Evolutionary conservation across 1,139 yeast species (phyloP), one percentile per base, ranked within the genome.

Genomic region (Candida sanyaensis): DNA sequence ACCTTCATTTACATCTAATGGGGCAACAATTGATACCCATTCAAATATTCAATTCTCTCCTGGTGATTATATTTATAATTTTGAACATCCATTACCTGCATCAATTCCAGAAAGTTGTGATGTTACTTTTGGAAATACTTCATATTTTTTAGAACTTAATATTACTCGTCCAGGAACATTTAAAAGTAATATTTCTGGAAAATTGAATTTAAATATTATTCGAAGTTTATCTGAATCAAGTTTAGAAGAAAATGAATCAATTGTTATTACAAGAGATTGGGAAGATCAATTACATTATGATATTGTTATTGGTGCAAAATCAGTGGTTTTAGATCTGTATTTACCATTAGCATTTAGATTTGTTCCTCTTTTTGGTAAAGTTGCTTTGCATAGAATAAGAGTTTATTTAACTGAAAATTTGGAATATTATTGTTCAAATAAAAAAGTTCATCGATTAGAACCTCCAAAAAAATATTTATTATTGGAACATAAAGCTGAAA

Each of bases 41-140:
- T 65, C 67, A 38, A 65, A 69, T 2, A 72, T 71, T 21, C 54
- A 50, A 7, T 75, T 75, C 47, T 59, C 64, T 74, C 91, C 96
- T 0, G 99, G 98, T 30, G 97, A 91, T 60, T 93, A 93, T 61
- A 76, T 89, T 41, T 93, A 92, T 70, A 88, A 90, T 53, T 93
- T 93, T 62, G 99, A 93, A 66, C 90, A 91, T 51, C 86, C 96
- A 3, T 74, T 93, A 31, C 93, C 88, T 5, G 83, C 92, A 11
- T 82, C 89, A 8, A 73, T 86, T 39, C 97, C 98, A 0, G 99
- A 93, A 65, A 64, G 96, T 0, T 80, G 88, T 11, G 68, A 73
- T 34, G 91, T 90, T 10, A 84, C 92, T 6, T 91, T 88, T 67
- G 99, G 99, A 1, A 75, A 80, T 6, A 96, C 91, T 3, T 63